Base-by-base conservation (phyloP, 805 yeast genomes). In the Starmerella scarabaei region DNA sequence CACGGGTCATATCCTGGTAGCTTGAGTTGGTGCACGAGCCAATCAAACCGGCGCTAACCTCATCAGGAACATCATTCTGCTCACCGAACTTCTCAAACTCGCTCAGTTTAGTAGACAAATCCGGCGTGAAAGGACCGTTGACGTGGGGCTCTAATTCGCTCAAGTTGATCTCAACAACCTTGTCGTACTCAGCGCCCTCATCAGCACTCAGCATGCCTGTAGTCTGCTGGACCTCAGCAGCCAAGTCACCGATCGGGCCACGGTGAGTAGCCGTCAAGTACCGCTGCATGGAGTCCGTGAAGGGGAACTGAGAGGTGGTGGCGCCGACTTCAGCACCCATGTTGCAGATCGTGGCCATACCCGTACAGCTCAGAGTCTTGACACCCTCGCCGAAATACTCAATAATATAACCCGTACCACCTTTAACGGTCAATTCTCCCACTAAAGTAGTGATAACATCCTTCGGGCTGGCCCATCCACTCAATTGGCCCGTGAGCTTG, bases 271-370 rank as follows among this genome's bases (percentile, higher is more conserved):
- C 85, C 40, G 70, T 58, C 59, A 91, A 70, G 65, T 84, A 91
- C 47, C 82, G 71, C 53, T 66, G 69, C 68, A 80, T 84, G 39
- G 86, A 78, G 37, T 72, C 74, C 55, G 80, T 85, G 73, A 77
- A 88, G 48, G 98, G 98, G 84, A 91, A 91, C 42, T 83, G 75
- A 19, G 97, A 88, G 33, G 98, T 91, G 29, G 98, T 91, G 33
- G 98, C 98, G 64, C 98, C 98, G 43, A 91, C 85, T 67, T 91
- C 98, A 40, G 98, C 98, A 61, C 98, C 98, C 98, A 91, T 91
- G 65, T 91, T 91, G 73, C 97, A 88, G 62, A 91, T 88, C 45
- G 98, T 91, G 47, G 94, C 98, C 98, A 91, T 91, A 68, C 98
- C 98, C 27, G 98, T 91, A 68, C 94, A 84, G 19, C 93, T 79